Conservation (phyloP, 1,139 yeast genomes). For the Schwanniomyces etchellsii region DNA sequence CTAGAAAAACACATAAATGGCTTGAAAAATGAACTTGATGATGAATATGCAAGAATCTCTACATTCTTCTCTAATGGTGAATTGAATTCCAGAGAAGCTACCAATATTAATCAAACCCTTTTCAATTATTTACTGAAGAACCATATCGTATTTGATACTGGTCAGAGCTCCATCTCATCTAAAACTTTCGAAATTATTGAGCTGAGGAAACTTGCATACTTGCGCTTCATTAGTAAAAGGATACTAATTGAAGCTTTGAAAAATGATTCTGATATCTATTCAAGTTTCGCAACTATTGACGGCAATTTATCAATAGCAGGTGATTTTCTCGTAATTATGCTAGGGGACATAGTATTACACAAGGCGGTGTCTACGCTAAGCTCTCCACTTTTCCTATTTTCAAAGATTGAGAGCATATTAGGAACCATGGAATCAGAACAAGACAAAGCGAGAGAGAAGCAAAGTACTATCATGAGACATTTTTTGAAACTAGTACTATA, state of each 20-base stretch:
- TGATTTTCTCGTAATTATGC: constrained; percentile 21
- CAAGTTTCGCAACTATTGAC: constrained; percentile 9
- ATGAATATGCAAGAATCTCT: too few species aligned
- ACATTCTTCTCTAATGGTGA: too few species aligned
- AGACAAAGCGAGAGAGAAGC: neutral
- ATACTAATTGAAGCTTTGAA: constrained; percentile 17
- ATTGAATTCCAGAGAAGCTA: too few species aligned
- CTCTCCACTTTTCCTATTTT: constrained; percentile 1
- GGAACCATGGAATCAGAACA: neutral
- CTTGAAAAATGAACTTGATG: constrained; percentile 6
- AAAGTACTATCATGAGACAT: neutral
- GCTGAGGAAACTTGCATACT: constrained; percentile 15
- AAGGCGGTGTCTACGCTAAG: constrained; percentile 25
- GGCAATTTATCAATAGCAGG: constrained; percentile 25
- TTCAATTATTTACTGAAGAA: too few species aligned
- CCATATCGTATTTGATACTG: too few species aligned
- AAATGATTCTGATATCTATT: constrained; percentile 3
- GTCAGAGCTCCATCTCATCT: too few species aligned
- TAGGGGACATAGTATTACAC: constrained; percentile 31
- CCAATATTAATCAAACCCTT: too few species aligned
- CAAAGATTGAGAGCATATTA: neutral
- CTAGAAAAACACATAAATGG: constrained; percentile 23
- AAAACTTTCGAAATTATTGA: too few species aligned
- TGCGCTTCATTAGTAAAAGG: constrained; percentile 19
- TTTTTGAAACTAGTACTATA: neutral